Percentiles rank a stretch among this genome's conserved stretches.
These are phyloP conservation scores for Ophiobolus disseminans DNA, from an alignment of 2,329 filamentous ascomycete species.

Conservation along the genomic window DNA sequence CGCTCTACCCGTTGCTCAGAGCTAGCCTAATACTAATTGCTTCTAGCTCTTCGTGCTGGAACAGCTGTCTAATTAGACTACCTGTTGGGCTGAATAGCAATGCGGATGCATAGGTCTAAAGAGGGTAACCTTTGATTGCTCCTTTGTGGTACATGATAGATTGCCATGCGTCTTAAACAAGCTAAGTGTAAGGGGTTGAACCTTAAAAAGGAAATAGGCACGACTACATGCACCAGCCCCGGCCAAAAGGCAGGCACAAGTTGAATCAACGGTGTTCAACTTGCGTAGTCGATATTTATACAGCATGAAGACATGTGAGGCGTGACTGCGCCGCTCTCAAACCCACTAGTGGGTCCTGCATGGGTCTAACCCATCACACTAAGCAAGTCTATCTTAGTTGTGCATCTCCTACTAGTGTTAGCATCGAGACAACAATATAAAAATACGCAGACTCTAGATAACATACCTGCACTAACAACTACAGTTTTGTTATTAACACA, in stretches of 20 bases:
- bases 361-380: no score
- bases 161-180: conserved; percentile 21
- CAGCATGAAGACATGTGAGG: no score
- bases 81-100: conserved; percentile 27
- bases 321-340: no score
- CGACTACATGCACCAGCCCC: no score
- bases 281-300: no score
- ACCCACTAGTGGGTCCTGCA: no score
- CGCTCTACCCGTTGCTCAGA: conserved; percentile 6
- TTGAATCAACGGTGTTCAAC: no score
- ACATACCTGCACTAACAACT: conserved; percentile 5
- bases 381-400: conserved; percentile 2
- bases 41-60: conserved; percentile 25
- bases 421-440: not conserved
- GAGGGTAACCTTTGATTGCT: conserved; percentile 26
- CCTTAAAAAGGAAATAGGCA: no score
- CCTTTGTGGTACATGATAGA: conserved; percentile 32
- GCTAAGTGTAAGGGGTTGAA: not conserved
- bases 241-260: no score
- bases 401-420: conserved; percentile 1
- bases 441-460: not conserved
- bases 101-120: conserved; percentile 33
- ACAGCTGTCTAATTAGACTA: conserved; percentile 20
- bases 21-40: conserved; percentile 15
- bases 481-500: conserved; percentile 11